A percentile compares a stretch with the other conserved stretches of the same genome.
phyloP scores from a whole-genome alignment of 371 early-diverging fungal species.

The Mucor racemosus region DNA sequence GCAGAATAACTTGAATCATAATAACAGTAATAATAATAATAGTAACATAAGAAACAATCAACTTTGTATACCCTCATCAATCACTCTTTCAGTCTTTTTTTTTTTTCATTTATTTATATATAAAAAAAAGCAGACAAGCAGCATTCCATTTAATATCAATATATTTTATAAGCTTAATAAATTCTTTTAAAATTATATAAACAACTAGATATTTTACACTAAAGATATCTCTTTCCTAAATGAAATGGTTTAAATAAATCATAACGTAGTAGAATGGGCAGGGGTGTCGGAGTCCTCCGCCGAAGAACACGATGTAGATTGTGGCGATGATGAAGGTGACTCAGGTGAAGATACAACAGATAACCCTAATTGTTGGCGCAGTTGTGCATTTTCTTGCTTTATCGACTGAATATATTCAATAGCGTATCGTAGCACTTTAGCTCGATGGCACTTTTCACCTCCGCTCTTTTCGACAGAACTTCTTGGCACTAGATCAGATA shows the following conservation, averaged over 20 bases:
- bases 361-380: constrained; percentile 26
- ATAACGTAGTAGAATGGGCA: constrained; percentile 1
- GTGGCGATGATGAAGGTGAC: background rate
- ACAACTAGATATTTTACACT: constrained; percentile 16
- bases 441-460: constrained; percentile 34
- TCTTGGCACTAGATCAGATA: constrained; percentile 29
- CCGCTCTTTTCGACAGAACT: constrained; percentile 17
- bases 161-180: too few species aligned
- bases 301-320: constrained; percentile 3
- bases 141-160: too few species aligned
- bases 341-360: background rate
- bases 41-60: background rate
- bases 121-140: background rate
- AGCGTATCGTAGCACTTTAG: constrained; percentile 29
- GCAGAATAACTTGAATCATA: constrained; percentile 11
- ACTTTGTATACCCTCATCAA: constrained; percentile 12
- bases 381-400: constrained; percentile 24
- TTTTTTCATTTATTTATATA: background rate
- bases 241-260: background rate
- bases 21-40: background rate
- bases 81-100: background rate
- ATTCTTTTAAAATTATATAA: background rate
- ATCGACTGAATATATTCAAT: constrained; percentile 32
- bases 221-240: constrained; percentile 8
- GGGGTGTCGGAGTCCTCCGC: constrained; percentile 19